Evolutionary conservation across 768 basidiomycete genomes (phyloP).

Genomic region (Naematelia encephala): DNA sequence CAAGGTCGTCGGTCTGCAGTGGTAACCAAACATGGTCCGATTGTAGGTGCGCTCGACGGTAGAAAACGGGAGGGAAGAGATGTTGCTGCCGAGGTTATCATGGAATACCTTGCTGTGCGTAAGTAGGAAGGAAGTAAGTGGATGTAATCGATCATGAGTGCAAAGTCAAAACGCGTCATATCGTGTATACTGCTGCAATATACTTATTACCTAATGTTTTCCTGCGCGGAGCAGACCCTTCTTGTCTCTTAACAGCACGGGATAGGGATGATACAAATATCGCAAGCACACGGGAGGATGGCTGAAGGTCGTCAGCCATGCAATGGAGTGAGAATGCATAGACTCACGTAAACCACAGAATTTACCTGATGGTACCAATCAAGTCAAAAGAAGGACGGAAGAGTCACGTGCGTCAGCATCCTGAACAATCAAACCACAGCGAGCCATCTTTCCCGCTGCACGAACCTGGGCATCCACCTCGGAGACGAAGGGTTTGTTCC

Average conservation of each 20-base stretch:
- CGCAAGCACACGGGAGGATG: slow-evolving; percentile 41
- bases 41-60: background rate
- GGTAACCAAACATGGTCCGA: background rate
- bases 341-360: slow-evolving; percentile 44
- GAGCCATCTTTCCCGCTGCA: background rate
- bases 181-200: background rate
- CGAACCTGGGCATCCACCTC: slow-evolving; percentile 43
- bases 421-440: background rate
- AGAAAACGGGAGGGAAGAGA: slow-evolving; percentile 10
- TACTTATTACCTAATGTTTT: background rate
- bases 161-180: background rate
- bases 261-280: slow-evolving; percentile 46
- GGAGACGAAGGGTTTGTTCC: slow-evolving; percentile 29
- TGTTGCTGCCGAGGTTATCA: slow-evolving; percentile 7
- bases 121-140: too few species aligned
- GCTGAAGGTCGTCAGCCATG: slow-evolving; percentile 14
- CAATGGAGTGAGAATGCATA: background rate
- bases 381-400: background rate
- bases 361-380: slow-evolving; percentile 15
- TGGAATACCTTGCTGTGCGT: background rate
- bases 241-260: slow-evolving; percentile 33
- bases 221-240: background rate
- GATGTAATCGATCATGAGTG: too few species aligned
- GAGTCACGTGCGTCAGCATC: background rate
- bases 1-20: background rate